Evolutionary conservation across 1,139 yeast genomes (phyloP), one percentile per base, ranked within the genome.

Genomic region (Magnusiomyces clavatus): DNA sequence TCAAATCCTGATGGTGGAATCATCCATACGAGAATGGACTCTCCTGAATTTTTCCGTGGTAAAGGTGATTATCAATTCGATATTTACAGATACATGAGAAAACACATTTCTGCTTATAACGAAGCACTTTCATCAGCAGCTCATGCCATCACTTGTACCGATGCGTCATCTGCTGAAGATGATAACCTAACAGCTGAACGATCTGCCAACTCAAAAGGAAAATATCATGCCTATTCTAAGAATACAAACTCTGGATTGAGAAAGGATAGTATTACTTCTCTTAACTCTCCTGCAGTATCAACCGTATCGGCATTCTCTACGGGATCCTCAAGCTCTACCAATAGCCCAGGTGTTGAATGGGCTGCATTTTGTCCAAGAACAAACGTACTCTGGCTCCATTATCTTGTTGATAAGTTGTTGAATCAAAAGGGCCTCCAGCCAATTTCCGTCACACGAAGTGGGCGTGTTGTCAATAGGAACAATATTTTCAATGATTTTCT

Each of bases 11-110:
- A 53, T 6, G 61, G 61, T 16, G 51, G 52, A 5, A 56, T 62
- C 1, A 56, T 67, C 1, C 69, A 55, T 55, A 66, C 74, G 6
- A 60, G 70, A 2, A 59, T 73, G 50, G 75, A 71, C 55, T 80
- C 78, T 57, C 82, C 79, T 6, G 75, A 75, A 44, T 73, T 78
- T 56, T 78, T 76, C 65, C 70, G 70, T 51, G 78, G 78, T 39
- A 68, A 72, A 48, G 77, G 77, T 10, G 80, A 77, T 56, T 74
- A 76, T 58, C 81, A 76, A 53, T 77, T 73, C 60, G 82, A 78
- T 48, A 70, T 78, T 35, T 78, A 79, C 58, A 70, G 78, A 52
- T 63, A 69, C 46, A 77, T 78, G 81, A 59, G 71, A 29, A 58
- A 58, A 19, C 60, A 58, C 29, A 55, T 69, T 24, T 34, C 50